phyloP scores from a whole-genome alignment of 2,329 filamentous ascomycete species.

The Botrytis elliptica region DNA sequence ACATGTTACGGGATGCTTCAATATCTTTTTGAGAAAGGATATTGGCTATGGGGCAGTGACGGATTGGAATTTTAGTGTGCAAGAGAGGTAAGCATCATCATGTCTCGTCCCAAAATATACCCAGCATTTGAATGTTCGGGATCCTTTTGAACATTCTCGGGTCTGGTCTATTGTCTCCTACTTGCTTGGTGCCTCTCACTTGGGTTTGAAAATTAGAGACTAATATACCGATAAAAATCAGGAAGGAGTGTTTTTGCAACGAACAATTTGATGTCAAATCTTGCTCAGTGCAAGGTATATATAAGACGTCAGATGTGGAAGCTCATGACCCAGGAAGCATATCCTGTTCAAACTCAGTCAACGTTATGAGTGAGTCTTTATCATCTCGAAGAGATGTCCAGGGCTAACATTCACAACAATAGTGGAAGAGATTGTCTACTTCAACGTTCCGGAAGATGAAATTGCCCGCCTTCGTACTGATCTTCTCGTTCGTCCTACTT shows the following conservation, averaged over 20 bases:
- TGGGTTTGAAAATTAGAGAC: too few species aligned
- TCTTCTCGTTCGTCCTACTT: slow-evolving; percentile 34
- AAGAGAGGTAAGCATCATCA: slow-evolving; percentile 39
- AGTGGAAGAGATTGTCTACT: slow-evolving; percentile 46
- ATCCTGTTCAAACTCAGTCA: slow-evolving; percentile 42
- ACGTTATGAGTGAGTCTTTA: slow-evolving; percentile 40
- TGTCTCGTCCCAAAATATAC: neutral
- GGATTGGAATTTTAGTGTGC: slow-evolving; percentile 48
- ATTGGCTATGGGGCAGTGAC: slow-evolving; percentile 50
- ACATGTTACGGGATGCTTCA: slow-evolving; percentile 49
- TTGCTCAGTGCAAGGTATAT: slow-evolving; percentile 51
- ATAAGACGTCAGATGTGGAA: slow-evolving; percentile 47
- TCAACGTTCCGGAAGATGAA: slow-evolving; percentile 45
- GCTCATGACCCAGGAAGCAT: slow-evolving; percentile 45
- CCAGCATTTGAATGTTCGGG: too few species aligned
- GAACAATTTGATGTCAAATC: slow-evolving; percentile 50
- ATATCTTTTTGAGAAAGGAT: slow-evolving; percentile 47
- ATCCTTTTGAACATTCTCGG: neutral
- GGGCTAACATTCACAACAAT: neutral
- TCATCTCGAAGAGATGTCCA: too few species aligned
- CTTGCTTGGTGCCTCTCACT: neutral
- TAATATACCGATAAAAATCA: neutral
- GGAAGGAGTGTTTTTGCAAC: slow-evolving; percentile 49
- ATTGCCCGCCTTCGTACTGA: slow-evolving; percentile 41
- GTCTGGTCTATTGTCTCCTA: too few species aligned